phyloP scores from a whole-genome alignment of 768 basidiomycete species.

The Mycena haematopus region DNA sequence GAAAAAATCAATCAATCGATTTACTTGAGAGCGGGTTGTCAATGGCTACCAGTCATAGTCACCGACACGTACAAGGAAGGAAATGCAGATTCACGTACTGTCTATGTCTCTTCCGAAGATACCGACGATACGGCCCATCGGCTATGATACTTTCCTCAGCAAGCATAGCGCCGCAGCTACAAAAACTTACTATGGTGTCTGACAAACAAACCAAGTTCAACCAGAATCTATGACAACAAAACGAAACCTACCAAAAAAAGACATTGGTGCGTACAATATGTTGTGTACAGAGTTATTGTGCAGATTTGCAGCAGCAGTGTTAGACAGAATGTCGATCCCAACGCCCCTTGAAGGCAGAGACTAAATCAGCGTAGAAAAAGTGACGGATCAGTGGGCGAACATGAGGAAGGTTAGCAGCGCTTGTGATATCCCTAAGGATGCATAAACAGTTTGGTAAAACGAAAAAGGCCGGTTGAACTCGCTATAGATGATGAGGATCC shows the following conservation, averaged over 20 bases:
- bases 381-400: conserved; percentile 40
- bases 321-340: conserved; percentile 61
- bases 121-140: conserved; percentile 64
- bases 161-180: background rate
- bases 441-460: conserved; percentile 72
- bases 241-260: conserved; percentile 68
- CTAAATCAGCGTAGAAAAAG: background rate
- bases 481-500: conserved; percentile 34
- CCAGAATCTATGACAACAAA: background rate
- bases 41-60: conserved; percentile 45
- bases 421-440: conserved; percentile 63
- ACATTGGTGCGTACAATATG: conserved; percentile 75
- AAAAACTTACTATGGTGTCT: conserved; percentile 25
- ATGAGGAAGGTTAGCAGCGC: conserved; percentile 60
- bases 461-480: conserved; percentile 55
- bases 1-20: conserved; percentile 14
- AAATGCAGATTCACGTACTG: conserved; percentile 41
- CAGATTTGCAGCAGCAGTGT: conserved; percentile 65
- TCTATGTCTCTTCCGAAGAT: conserved; percentile 74
- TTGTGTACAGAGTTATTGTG: conserved; percentile 62
- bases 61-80: background rate
- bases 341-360: conserved; percentile 46
- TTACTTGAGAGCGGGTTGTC: conserved; percentile 66
- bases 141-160: conserved; percentile 53
- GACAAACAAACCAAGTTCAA: background rate